A percentile compares a stretch with the other conserved stretches of the same genome.
phyloP scores from a whole-genome alignment of 177 flowering plant species.

The Vitis hybrid region DNA sequence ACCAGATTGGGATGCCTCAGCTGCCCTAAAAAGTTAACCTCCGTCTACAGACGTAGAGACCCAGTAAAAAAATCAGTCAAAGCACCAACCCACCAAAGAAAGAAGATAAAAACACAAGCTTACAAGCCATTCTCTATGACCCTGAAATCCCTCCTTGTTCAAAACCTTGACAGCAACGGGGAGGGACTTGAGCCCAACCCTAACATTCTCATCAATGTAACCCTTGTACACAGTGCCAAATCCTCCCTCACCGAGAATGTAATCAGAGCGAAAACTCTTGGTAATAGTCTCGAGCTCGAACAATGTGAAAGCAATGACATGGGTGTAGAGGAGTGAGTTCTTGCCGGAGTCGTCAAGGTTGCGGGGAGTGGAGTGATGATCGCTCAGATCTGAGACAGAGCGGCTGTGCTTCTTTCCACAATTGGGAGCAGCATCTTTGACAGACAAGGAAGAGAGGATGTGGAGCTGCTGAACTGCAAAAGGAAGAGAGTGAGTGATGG shows the following conservation, averaged over 20 bases:
- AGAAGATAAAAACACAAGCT: constrained; percentile 8
- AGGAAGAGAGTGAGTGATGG: neutral
- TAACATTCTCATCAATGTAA: constrained; percentile 94
- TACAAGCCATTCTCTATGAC: constrained; percentile 98
- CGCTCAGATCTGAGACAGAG: constrained; percentile 85
- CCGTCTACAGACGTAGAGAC: constrained; percentile 50
- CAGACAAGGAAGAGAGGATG: constrained; percentile 29
- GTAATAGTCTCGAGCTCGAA: constrained; percentile 95
- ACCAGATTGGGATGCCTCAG: constrained; percentile 96
- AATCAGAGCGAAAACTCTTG: constrained; percentile 93
- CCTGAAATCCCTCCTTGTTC: constrained; percentile 97
- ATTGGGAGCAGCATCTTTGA: constrained; percentile 30
- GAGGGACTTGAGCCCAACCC: constrained; percentile 94
- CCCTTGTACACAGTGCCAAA: constrained; percentile 98
- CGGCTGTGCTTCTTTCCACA: constrained; percentile 59
- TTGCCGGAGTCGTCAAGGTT: constrained; percentile 65
- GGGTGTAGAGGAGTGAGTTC: constrained; percentile 65
- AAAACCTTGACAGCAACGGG: constrained; percentile 99
- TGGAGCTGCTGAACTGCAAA: constrained; percentile 68
- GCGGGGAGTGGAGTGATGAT: constrained; percentile 58
- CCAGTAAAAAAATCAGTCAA: constrained; percentile 4
- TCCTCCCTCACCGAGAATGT: constrained; percentile 95
- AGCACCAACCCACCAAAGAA: constrained; percentile 5
- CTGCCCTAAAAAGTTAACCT: constrained; percentile 96
- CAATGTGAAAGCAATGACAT: constrained; percentile 81